Evolutionary conservation across 768 basidiomycete genomes (phyloP), one percentile per base, ranked within the genome.

Genomic region (Amanita rubescens): DNA sequence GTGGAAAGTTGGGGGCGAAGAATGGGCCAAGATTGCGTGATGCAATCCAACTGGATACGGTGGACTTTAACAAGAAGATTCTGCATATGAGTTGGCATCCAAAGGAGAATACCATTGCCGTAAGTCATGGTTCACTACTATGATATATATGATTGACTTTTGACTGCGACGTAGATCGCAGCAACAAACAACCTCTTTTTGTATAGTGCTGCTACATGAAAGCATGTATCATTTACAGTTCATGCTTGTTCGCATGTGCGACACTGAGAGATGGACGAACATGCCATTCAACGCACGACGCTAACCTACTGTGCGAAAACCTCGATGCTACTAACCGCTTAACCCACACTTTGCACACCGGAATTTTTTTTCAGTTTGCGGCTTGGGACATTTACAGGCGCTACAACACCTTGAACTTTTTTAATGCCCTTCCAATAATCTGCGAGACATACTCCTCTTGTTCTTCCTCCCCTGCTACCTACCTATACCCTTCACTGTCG

Each of bases 21-120:
- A 84, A 93, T 67, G 92, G 93, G 11, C 74, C 80, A 32, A 82
- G 89, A 47, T 70, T 89, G 67, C 84, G 87, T 65, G 93, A 95
- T 59, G 81, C 85, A 45, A 90, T 96, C 83, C 88, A 93, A 65
- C 67, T 85, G 63, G 87, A 91, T 62, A 82, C 89, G 15, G 71
- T 90, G 57, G 91, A 94, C 71, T 95, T 93, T 69, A 93, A 93
- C 75, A 95, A 94, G 86, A 95, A 95, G 81, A 94, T 95, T 62
- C 72, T 95, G 64, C 91, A 94, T 66, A 85, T 88, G 58, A 90
- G 87, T 70, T 99, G 96, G 96, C 96, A 99, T 77, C 96, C 96
- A 44, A 76, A 84, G 67, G 96, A 99, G 77, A 93, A 94, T 70
- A 98, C 95, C 43, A 97, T 99, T 66, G 94, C 94, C 62, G 93